phyloP scores from a whole-genome alignment of 495 filamentous ascomycete genomes.

The Neurospora sp. region DNA sequence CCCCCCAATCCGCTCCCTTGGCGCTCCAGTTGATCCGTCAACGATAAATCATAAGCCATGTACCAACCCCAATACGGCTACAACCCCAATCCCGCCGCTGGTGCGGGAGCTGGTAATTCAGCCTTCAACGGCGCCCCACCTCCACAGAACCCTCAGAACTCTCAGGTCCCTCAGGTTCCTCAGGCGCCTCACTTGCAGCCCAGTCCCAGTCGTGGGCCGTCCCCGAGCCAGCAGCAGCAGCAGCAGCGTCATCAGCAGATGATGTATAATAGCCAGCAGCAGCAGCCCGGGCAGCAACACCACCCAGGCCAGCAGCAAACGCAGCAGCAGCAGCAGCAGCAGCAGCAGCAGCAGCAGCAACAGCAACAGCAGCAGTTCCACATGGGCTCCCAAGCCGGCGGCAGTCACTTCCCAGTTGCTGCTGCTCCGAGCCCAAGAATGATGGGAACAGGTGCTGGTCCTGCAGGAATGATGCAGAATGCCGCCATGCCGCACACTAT shows the following conservation, averaged over 20 bases:
- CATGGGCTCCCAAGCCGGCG: constrained; percentile 31
- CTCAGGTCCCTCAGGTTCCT: neutral
- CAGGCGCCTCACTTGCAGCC: constrained; percentile 30
- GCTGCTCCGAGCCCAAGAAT: constrained; percentile 32
- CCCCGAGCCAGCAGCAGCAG: constrained; percentile 31
- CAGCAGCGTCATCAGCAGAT: constrained; percentile 29
- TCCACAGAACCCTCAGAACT: constrained; percentile 26
- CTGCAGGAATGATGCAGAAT: constrained; percentile 47
- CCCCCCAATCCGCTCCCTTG: constrained; percentile 6
- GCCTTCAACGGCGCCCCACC: constrained; percentile 41
- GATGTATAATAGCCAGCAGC: constrained; percentile 32
- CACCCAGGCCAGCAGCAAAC: constrained; percentile 13
- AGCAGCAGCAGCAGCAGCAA: constrained; percentile 30
- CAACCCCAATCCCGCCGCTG: constrained; percentile 26
- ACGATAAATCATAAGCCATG: constrained; percentile 28
- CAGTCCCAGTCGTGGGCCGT: constrained; percentile 15
- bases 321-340: constrained; percentile 24
- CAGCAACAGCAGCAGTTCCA: constrained; percentile 33
- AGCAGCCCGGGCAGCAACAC: constrained; percentile 22
- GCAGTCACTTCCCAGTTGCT: constrained; percentile 24
- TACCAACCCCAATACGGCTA: constrained; percentile 41
- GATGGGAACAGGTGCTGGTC: constrained; percentile 34
- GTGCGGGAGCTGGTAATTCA: constrained; percentile 21
- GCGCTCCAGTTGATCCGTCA: constrained; percentile 13
- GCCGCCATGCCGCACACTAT: constrained; percentile 39